Evolutionary conservation across 2,329 filamentous ascomycete species (phyloP), one percentile per base, ranked within the genome.

Genomic region (Botrytis fabae): DNA sequence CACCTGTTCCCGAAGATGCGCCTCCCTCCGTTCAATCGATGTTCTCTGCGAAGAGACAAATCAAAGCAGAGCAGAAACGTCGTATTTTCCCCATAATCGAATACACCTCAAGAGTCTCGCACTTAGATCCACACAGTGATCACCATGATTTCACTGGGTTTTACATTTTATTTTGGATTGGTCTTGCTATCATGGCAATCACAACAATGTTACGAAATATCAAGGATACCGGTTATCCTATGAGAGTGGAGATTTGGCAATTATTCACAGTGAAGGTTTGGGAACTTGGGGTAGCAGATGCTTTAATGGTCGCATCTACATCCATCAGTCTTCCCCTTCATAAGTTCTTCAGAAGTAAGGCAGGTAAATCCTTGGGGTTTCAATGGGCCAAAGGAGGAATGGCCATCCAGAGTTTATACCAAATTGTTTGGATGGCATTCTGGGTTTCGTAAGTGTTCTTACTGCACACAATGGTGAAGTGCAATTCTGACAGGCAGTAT

Each of bases 161-260:
- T 87, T 99, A 98, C 84, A 93, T 96, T 71, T 88, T 99, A 54
- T 99, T 99, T 84, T 99, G 96, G 96, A 95, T 99, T 76, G 94
- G 94, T 16, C 86, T 99, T 74, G 93, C 93, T 77, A 97, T 99
- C 82, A 97, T 99, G 95, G 94, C 95, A 79, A 91, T 97, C 75
- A 98, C 95, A 4, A 93, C 93, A n/a, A 93, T 94, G 86, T 84
- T 98, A 79, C 90, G 95, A 79, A 98, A 97, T 82, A 89, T 96
- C 80, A 97, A 95, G 82, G 96, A 98, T 81, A 98, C 94, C 0
- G 96, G 96, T 35, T 93, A 92, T 80, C 93, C 95, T 25, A 85
- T 98, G 78, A 89, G 92, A 79, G 90, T 97, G 69, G 87, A 93
- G 81, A 97, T 98, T 77, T 98, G 95, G 93, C 88, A 87, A 71